Base-by-base conservation (phyloP, 2,329 filamentous ascomycete genomes). In the Aspergillus arachidicola region DNA sequence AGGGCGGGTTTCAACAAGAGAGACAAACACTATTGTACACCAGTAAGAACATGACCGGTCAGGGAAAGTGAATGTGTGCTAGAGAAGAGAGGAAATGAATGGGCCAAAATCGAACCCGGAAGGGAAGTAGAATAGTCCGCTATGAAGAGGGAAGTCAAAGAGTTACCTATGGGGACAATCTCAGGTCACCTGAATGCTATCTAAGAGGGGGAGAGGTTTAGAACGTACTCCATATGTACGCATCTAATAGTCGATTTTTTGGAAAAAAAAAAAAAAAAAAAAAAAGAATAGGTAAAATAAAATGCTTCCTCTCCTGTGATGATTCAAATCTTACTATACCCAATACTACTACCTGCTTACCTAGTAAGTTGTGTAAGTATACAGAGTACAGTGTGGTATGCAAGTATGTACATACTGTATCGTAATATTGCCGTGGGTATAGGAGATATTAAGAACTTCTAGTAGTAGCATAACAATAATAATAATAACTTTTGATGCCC, bases 61-160 rank as follows among this genome's bases (percentile, higher is more conserved):
- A 51, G 34, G 63, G 21, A 58, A 38, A 23, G 32, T 51, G 32
- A 57, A 41, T 48, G 61, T 65, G 63, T 46, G 59, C 48, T 45
- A 63, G 58, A 61, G 38, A 28, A 28, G 34, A 14, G 12, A 36
- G 34, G 53, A 55, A 55, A 64, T 51, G 54, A 51, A 66, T 61
- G 58, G 61, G 54, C 67, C 28, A 65, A 54, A 67, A 60, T 63
- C 62, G 59, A 50, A 55, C 54, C 61, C 64, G 68, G 67, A 69
- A 69, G 38, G 69, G 66, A 69, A 69, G 68, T 68, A 69, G 68
- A 46, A 68, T 70, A 68, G 63, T 70, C 67, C 68, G 68, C 59
- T 59, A 23, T 23, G 59, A 38, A 58, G 38, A 41, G 36, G 34
- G 30, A 57, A 43, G 26, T n/a, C n/a, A 19, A n/a, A 43, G 41